Evolutionary conservation across 441 rosid species (phyloP), one percentile per base, ranked within the genome.

Genomic region (Arabidopsis hybrid): DNA sequence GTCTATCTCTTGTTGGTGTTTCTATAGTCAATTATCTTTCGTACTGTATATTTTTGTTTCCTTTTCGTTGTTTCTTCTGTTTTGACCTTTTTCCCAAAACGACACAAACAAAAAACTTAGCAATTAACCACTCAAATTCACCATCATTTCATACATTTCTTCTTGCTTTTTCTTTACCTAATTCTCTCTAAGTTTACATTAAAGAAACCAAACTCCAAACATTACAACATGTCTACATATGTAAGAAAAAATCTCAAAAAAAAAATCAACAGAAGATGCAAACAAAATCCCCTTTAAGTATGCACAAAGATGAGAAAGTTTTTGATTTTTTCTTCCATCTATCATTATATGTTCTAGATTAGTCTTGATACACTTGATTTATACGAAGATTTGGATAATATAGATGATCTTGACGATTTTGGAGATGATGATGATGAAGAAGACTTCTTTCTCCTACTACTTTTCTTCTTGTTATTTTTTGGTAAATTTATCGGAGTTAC

Each of bases 341-440:
- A 52, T 42, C 32, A 46, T 29, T 21, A 43, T 71, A 59, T 52
- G 34, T 51, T 58, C 55, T 77, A 78, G 7, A 51, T 60, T 72
- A 78, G 34, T 67, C 65, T 61, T 0, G 73, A 72, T 16, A 72
- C 56, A 31, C 71, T 67, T 53, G 77, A 78, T 72, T 78, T 78
- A 55, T 78, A 78, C 1, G 74, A 66, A 66, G 81, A 78, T 61
- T 78, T 78, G 49, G 77, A 78, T n/a, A 66, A 58, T 14, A 42
- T 10, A 16, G 80, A 71, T 52, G 77, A 36, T 72, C 46, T 72
- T 67, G 74, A 78, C 61, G 70, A 67, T 67, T 61, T 78, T 46
- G 78, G 77, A 59, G 76, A 77, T 52, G 69, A 4, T 53, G 78
- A 53, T 4, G 77, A 78, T 31, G 78, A 72, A 4, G 60, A 51